Conservation (phyloP, 768 basidiomycete species). For the Amanita molliuscula region DNA sequence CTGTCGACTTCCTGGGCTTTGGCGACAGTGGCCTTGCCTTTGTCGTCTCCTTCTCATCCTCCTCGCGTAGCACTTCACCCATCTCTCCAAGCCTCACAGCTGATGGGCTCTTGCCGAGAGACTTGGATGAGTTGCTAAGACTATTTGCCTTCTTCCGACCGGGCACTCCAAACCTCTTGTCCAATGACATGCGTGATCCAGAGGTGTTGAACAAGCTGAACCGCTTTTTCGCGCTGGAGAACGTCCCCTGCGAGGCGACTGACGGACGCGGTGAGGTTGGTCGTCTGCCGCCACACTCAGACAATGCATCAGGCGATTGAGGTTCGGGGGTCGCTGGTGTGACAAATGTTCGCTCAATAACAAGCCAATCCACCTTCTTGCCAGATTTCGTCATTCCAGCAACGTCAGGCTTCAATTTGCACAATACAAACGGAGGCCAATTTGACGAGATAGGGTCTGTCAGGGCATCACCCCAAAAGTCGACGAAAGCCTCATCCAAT, state of each 20-base stretch:
- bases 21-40: slow-evolving; percentile 11
- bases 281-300: not conserved
- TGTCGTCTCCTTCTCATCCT: slow-evolving; percentile 23
- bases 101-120: slow-evolving; percentile 26
- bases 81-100: slow-evolving; percentile 48
- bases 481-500: slow-evolving; percentile 73
- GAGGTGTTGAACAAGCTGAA: slow-evolving; percentile 51
- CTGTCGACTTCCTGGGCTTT: slow-evolving; percentile 8
- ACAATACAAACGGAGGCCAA: slow-evolving; percentile 66
- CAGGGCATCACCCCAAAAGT: slow-evolving; percentile 73
- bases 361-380: slow-evolving; percentile 48
- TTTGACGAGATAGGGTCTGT: slow-evolving; percentile 52
- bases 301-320: slow-evolving; percentile 10
- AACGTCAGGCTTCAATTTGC: slow-evolving; percentile 45
- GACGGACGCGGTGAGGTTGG: slow-evolving; percentile 2
- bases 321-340: slow-evolving; percentile 23
- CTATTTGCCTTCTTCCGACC: slow-evolving; percentile 11
- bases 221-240: slow-evolving; percentile 45
- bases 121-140: slow-evolving; percentile 12
- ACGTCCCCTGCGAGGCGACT: slow-evolving; percentile 32
- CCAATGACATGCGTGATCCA: slow-evolving; percentile 19
- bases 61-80: slow-evolving; percentile 59
- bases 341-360: slow-evolving; percentile 55
- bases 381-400: slow-evolving; percentile 18
- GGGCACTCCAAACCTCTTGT: slow-evolving; percentile 14